Base-by-base conservation (phyloP, 2,329 filamentous ascomycete genomes). In the Epicoccum nigrum region DNA sequence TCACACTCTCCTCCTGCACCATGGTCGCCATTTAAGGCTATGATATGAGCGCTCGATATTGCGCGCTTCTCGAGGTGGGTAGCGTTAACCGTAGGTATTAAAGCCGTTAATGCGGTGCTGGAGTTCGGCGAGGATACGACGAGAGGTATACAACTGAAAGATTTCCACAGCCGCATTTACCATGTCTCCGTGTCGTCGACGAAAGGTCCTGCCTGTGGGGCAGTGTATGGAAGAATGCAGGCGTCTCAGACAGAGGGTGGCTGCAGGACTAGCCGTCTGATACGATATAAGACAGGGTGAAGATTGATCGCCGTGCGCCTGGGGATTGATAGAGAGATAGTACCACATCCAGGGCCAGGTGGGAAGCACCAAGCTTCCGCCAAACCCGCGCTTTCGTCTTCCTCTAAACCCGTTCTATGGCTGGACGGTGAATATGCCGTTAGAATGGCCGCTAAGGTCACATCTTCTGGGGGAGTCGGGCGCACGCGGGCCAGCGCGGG, bases 21-120 rank as follows among this genome's bases (percentile, higher is more conserved):
- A 71, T 70, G 51, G 71, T 74, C 45, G 71, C 71, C 72, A 75
- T 75, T 46, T 53, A 51, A 53, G 61, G 58, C 53, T 54, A 55
- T 44, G 28, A 41, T 54, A 44, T 56, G 52, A 44, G 50, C 38
- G 43, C 33, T 55, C 59, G 50, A 49, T 43, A 49, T 47, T 49
- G 58, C 52, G 53, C 51, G 55, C 45, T 49, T 44, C 45, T 38
- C 39, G 55, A 39, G 45, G 40, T 37, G 41, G 45, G 49, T 45
- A 33, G 23, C 33, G 37, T 65, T 73, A 75, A 46, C 72, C 71
- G 70, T 75, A 75, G 30, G 66, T 70, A 62, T 74, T 74, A 68
- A 74, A 74, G 58, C 72, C 71, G 72, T 74, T 74, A 59, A 75
- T 70, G 68, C 72, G 71, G 54, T 65, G 65, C 59, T 72, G 67